Evolutionary conservation across 371 early-diverging fungal species (phyloP).

Genomic region (Funneliformis caledonium): DNA sequence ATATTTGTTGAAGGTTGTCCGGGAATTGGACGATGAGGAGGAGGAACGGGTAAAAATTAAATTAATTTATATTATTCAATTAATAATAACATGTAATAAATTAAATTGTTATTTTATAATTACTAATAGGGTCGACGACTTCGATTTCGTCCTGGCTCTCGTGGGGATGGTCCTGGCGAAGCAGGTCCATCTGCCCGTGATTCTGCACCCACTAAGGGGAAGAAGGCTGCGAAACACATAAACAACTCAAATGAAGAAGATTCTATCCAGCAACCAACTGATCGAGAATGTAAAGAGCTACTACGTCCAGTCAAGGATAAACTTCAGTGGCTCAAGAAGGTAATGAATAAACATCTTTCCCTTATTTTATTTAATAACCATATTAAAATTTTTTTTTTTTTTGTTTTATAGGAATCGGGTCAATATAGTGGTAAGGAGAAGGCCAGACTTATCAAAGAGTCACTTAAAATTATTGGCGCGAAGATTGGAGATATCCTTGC

Average conservation of each 20-base stretch:
- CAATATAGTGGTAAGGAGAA: constrained; percentile 55
- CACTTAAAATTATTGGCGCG: constrained; percentile 63
- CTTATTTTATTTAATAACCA: neutral
- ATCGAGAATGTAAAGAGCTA: constrained; percentile 38
- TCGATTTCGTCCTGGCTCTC: neutral
- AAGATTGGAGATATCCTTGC: constrained; percentile 57
- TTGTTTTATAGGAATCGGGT: constrained; percentile 46
- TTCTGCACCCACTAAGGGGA: neutral
- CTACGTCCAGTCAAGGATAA: constrained; percentile 41
- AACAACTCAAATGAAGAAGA: constrained; percentile 3
- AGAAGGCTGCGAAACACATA: neutral
- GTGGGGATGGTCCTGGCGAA: neutral
- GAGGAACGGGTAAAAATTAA: neutral
- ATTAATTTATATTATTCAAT: neutral
- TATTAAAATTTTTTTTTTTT: neutral
- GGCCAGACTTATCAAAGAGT: constrained; percentile 61
- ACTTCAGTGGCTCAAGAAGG: constrained; percentile 39
- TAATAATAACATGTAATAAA: no score
- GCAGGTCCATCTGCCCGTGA: neutral
- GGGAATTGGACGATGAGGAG: constrained; percentile 50
- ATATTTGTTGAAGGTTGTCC: constrained; percentile 82
- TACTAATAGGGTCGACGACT: no score
- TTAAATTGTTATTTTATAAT: no score
- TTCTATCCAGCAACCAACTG: neutral
- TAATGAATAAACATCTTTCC: constrained; percentile 2